A percentile compares a stretch with the other conserved stretches of the same genome.
Conservation (phyloP, 2,329 filamentous ascomycete genomes). For the Celoporthe dispersa region DNA sequence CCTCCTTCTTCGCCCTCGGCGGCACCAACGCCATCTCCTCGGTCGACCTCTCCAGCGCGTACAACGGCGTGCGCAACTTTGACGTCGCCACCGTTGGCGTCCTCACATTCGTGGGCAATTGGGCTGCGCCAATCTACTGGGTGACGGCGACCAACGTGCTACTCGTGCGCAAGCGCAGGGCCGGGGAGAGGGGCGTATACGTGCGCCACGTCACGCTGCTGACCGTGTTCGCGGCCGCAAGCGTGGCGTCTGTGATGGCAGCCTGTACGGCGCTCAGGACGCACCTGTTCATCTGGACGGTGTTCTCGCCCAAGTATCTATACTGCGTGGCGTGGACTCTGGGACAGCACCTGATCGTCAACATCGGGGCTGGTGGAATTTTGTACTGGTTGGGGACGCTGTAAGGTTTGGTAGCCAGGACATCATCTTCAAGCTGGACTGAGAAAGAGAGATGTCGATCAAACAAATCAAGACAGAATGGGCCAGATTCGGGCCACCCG, state of each 20-base stretch:
- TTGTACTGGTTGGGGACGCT: slow-evolving; percentile 57
- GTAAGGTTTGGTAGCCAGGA: not conserved
- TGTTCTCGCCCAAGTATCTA: slow-evolving; percentile 95
- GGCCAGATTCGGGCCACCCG: not conserved
- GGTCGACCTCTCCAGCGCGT: slow-evolving; percentile 92
- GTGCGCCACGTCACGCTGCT: slow-evolving; percentile 62
- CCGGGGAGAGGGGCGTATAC: slow-evolving; percentile 40
- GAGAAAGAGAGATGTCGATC: not conserved
- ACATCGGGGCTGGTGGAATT: slow-evolving; percentile 64
- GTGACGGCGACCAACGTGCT: slow-evolving; percentile 66
- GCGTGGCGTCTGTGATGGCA: slow-evolving; percentile 77
- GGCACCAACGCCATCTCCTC: slow-evolving; percentile 94
- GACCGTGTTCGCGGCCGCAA: slow-evolving; percentile 71
- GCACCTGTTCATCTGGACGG: slow-evolving; percentile 98
- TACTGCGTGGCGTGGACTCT: slow-evolving; percentile 89
- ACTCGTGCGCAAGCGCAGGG: slow-evolving; percentile 48
- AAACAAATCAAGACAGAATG: not conserved
- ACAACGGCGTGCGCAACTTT: slow-evolving; percentile 87
- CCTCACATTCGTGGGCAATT: slow-evolving; percentile 87
- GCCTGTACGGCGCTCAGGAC: slow-evolving; percentile 83
- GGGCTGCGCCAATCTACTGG: slow-evolving; percentile 92
- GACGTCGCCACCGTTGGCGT: slow-evolving; percentile 79
- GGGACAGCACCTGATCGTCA: slow-evolving; percentile 77
- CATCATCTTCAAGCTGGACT: slow-evolving; percentile 13
- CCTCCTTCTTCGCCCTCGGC: slow-evolving; percentile 87